Evolutionary conservation across 2,329 filamentous ascomycete species (phyloP).

Genomic region (Parafenestella ontariensis): DNA sequence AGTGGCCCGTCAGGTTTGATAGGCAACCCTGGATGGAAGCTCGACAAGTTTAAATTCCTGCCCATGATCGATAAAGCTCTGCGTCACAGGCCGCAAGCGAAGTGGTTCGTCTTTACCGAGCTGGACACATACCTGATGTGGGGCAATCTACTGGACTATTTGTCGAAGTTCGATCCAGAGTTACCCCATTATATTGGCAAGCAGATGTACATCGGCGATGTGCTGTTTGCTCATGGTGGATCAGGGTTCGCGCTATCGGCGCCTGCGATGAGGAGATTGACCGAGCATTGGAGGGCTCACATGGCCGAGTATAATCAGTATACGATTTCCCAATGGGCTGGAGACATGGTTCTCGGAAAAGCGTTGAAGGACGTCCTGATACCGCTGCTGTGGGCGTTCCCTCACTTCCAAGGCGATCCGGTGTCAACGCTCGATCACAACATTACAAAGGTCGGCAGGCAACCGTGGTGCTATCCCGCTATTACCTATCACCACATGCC

Average conservation of each 20-base stretch:
- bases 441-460: conserved; percentile 22
- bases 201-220: conserved; percentile 59
- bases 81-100: conserved; percentile 51
- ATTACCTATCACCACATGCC: conserved; percentile 58
- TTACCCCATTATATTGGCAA: conserved; percentile 61
- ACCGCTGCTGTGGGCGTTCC: conserved; percentile 16
- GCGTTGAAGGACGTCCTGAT: conserved; percentile 53
- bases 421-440: conserved; percentile 33
- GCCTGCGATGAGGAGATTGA: conserved; percentile 51
- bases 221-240: conserved; percentile 62
- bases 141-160: conserved; percentile 59
- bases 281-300: conserved; percentile 47
- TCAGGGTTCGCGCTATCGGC: conserved; percentile 60
- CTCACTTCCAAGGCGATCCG: conserved; percentile 30
- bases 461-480: conserved; percentile 58
- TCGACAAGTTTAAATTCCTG: conserved; percentile 46
- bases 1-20: conserved; percentile 8
- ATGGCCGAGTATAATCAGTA: conserved; percentile 52
- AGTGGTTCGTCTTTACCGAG: conserved; percentile 66
- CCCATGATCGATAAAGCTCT: conserved; percentile 40
- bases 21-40: conserved; percentile 27
- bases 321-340: conserved; percentile 58
- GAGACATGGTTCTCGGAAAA: conserved; percentile 59
- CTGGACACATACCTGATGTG: conserved; percentile 64
- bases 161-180: conserved; percentile 56